Conservation (phyloP, 306 rosid species). For the Lathyrus sativus region DNA sequence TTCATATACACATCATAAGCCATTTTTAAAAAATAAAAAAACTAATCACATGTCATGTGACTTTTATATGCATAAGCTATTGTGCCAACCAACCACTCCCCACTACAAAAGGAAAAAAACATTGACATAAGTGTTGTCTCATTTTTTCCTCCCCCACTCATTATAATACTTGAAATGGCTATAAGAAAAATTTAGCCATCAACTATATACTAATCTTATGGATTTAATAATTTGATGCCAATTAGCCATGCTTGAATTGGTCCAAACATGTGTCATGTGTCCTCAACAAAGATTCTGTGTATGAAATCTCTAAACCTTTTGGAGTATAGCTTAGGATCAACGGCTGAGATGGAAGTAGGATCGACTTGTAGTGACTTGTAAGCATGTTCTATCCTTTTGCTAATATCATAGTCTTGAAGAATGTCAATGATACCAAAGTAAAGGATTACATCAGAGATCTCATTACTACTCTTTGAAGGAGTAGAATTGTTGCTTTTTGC, state of each 20-base stretch:
- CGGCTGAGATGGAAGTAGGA: constrained; percentile 62
- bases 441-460: constrained; percentile 58
- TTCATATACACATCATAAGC: constrained; percentile 40
- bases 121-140: constrained; percentile 29
- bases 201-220: constrained; percentile 35
- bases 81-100: constrained; percentile 32
- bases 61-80: constrained; percentile 40
- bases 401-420: constrained; percentile 65
- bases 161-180: constrained; percentile 42
- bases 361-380: constrained; percentile 68
- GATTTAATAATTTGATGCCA: constrained; percentile 6
- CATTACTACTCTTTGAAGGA: constrained; percentile 33
- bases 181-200: constrained; percentile 49
- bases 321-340: constrained; percentile 62
- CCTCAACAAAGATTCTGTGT: constrained; percentile 61
- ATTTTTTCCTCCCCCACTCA: constrained; percentile 19
- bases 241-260: constrained; percentile 34
- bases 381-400: constrained; percentile 69
- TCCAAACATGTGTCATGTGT: constrained; percentile 42
- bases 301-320: constrained; percentile 60
- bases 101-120: constrained; percentile 29
- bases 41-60: constrained; percentile 37
- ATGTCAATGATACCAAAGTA: constrained; percentile 72
- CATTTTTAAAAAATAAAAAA: constrained; percentile 2
- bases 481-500: constrained; percentile 49